phyloP scores from a whole-genome alignment of 495 filamentous ascomycete species.

The Penicillium pulvis region DNA sequence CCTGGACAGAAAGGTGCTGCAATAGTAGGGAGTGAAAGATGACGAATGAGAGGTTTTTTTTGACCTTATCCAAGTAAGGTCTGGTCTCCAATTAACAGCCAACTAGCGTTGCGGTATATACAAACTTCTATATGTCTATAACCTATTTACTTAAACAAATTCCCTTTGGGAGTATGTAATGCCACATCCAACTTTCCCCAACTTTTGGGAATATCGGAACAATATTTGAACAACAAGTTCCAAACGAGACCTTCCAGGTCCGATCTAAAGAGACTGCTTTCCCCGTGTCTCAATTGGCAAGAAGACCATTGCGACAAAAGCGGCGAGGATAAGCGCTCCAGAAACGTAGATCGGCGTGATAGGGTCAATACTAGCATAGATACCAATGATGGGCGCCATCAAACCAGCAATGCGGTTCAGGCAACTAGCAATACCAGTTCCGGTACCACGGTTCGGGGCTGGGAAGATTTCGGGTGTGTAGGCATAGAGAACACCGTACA shows the following conservation, averaged over 20 bases:
- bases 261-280: constrained; percentile 37
- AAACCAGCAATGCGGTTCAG: constrained; percentile 54
- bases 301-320: constrained; percentile 47
- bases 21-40: too few relatives aligned
- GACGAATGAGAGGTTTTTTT: too few relatives aligned
- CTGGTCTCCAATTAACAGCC: too few relatives aligned
- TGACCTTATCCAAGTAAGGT: too few relatives aligned
- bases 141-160: too few relatives aligned
- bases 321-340: constrained; percentile 42
- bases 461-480: constrained; percentile 62
- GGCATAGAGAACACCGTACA: constrained; percentile 56
- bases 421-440: constrained; percentile 54
- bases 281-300: constrained; percentile 51
- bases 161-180: too few relatives aligned
- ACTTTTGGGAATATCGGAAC: neutral
- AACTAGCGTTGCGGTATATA: too few relatives aligned
- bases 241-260: neutral
- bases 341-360: constrained; percentile 48
- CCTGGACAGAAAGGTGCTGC: too few relatives aligned
- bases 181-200: neutral
- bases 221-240: neutral
- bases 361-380: constrained; percentile 41
- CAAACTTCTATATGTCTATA: too few relatives aligned
- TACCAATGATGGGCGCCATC: constrained; percentile 54
- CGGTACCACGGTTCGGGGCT: constrained; percentile 55